Evolutionary conservation across 257 asterid genomes (phyloP).

Genomic region (Nicotiana tabacum): DNA sequence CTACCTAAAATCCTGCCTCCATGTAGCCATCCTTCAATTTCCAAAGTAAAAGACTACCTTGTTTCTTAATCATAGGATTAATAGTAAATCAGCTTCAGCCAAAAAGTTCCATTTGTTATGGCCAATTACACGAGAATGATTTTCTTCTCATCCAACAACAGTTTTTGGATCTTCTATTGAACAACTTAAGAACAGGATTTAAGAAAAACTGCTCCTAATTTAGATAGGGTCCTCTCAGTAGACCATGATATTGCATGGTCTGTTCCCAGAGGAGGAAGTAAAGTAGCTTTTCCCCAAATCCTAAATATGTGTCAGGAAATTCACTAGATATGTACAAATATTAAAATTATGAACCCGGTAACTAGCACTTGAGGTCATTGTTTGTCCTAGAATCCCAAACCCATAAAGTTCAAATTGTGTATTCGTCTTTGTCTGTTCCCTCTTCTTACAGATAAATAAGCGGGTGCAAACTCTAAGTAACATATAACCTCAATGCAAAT

Average conservation of each 20-base stretch:
- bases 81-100: conserved; percentile 7
- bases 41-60: conserved; percentile 2
- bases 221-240: neutral
- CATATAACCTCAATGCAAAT: neutral
- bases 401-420: too few species aligned
- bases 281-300: too few species aligned
- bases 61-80: neutral
- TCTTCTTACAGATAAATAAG: neutral
- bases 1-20: neutral
- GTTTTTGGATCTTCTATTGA: neutral
- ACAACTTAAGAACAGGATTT: neutral
- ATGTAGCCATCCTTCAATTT: neutral
- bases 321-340: too few species aligned
- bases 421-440: too few species aligned
- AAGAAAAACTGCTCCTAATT: neutral
- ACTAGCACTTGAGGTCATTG: too few species aligned
- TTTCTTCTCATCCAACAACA: neutral
- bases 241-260: neutral
- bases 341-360: too few species aligned
- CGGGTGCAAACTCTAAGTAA: neutral
- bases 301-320: too few species aligned
- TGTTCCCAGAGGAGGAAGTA: neutral
- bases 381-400: too few species aligned
- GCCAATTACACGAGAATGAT: neutral
- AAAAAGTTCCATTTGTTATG: neutral